Conservation (phyloP, 1,139 yeast species). For the Blastobotrys persicus region DNA sequence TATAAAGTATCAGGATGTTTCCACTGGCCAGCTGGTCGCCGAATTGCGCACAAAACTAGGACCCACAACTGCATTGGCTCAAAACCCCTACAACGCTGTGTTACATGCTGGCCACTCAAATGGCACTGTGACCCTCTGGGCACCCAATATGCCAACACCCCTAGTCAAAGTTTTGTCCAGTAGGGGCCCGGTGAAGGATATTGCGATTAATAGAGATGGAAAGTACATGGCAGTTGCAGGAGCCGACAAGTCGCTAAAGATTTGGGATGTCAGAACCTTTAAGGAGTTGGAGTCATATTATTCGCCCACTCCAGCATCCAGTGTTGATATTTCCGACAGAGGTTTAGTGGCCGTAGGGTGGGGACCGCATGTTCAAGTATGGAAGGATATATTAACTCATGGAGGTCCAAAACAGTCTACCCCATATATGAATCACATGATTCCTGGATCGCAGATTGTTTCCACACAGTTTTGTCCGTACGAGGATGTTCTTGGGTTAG, state of each 20-base stretch:
- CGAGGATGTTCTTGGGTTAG: constrained; percentile 91
- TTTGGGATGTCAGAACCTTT: constrained; percentile 92
- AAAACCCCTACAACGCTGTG: constrained; percentile 94
- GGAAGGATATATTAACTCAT: constrained; percentile 44
- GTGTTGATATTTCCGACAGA: constrained; percentile 78
- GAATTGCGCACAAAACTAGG: constrained; percentile 87
- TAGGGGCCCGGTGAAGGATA: constrained; percentile 82
- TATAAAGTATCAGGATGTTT: constrained; percentile 89
- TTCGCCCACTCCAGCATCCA: constrained; percentile 84
- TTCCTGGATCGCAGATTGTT: constrained; percentile 73
- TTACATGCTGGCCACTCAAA: constrained; percentile 91
- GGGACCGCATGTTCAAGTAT: constrained; percentile 87
- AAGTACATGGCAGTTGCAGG: constrained; percentile 93
- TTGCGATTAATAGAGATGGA: constrained; percentile 91
- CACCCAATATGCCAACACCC: constrained; percentile 86
- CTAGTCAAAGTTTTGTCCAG: constrained; percentile 76
- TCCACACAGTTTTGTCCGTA: constrained; percentile 80
- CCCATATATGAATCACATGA: constrained; percentile 89
- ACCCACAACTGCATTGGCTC: constrained; percentile 82
- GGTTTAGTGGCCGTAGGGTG: constrained; percentile 87
- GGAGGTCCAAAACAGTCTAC: constrained; percentile 50
- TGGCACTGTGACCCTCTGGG: constrained; percentile 92
- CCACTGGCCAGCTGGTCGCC: constrained; percentile 83
- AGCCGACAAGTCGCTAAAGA: constrained; percentile 75
- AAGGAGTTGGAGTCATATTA: constrained; percentile 56